A percentile compares a stretch with the other conserved stretches of the same genome.
These are phyloP conservation scores for Apiosordaria backusii DNA, from an alignment of 495 filamentous ascomycete genomes.

Conservation along the genomic window DNA sequence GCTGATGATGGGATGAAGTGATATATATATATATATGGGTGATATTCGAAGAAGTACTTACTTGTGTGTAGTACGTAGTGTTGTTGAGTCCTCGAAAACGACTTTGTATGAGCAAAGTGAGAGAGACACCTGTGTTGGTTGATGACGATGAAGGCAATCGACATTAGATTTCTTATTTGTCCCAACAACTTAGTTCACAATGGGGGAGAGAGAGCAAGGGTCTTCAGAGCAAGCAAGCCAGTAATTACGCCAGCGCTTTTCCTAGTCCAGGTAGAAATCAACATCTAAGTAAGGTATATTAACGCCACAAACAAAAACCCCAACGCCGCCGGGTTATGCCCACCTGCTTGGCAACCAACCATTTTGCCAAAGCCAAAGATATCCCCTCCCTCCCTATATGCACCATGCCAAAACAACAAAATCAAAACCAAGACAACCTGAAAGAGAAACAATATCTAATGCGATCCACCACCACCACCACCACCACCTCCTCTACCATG, in stretches of 20 bases:
- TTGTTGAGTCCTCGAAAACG: too few species aligned
- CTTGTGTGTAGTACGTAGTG: too few species aligned
- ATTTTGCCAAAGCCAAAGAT: not conserved
- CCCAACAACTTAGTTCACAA: too few species aligned
- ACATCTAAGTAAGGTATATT: not conserved
- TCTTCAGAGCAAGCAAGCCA: too few species aligned
- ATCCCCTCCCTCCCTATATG: not conserved
- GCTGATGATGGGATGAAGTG: not conserved
- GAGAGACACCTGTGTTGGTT: too few species aligned
- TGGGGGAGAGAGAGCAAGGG: too few species aligned
- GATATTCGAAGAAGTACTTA: too few species aligned
- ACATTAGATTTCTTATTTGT: too few species aligned
- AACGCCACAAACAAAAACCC: not conserved
- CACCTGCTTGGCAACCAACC: not conserved
- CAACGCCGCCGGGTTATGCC: not conserved
- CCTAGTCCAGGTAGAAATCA: not conserved
- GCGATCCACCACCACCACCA: conserved; percentile 15
- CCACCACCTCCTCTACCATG: conserved; percentile 26
- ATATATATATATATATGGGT: not conserved
- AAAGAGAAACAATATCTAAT: conserved; percentile 9
- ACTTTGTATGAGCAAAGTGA: too few species aligned
- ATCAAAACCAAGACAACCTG: not conserved
- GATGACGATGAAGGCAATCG: too few species aligned
- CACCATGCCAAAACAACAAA: not conserved
- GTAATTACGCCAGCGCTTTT: not conserved